Percentiles rank a stretch among this genome's conserved stretches.
These are phyloP conservation scores for Aureobasidium vineae DNA, from an alignment of 2,329 filamentous ascomycete genomes.

Conservation along the genomic window DNA sequence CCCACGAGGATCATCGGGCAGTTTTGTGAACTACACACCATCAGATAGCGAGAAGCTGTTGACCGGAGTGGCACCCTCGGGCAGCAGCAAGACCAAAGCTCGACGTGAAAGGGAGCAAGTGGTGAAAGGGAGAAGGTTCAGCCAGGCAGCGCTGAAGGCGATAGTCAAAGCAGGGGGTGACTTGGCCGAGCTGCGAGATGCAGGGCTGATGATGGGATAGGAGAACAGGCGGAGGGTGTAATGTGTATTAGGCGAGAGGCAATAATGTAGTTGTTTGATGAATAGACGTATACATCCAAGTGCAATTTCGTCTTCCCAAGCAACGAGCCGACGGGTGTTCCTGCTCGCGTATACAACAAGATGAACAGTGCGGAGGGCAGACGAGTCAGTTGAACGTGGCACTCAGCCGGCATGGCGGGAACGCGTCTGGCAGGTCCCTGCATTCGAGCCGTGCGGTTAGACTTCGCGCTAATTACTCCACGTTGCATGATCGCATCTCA, in stretches of 20 bases:
- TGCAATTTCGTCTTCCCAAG: conserved; percentile 22
- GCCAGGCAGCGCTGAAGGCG: conserved; percentile 66
- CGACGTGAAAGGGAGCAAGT: conserved; percentile 81
- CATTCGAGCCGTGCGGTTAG: conserved; percentile 8
- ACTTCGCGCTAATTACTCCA: conserved; percentile 18
- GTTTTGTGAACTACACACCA: conserved; percentile 89
- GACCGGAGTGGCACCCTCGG: conserved; percentile 86
- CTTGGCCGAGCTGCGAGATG: conserved; percentile 45
- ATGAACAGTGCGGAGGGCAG: conserved; percentile 3
- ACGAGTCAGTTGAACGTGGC: background rate
- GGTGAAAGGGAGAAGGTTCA: conserved; percentile 69
- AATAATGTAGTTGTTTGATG: conserved; percentile 23
- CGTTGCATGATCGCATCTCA: conserved; percentile 23
- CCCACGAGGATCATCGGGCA: conserved; percentile 40
- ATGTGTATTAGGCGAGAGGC: conserved; percentile 9
- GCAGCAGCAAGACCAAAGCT: conserved; percentile 92
- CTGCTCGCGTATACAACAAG: background rate
- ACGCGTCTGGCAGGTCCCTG: conserved; percentile 16
- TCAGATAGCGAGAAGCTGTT: conserved; percentile 75
- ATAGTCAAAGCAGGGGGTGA: conserved; percentile 71
- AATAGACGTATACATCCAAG: background rate
- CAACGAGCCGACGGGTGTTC: conserved; percentile 16
- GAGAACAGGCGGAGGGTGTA: background rate
- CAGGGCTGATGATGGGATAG: conserved; percentile 39
- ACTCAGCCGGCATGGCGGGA: background rate